A percentile compares a stretch with the other conserved stretches of the same genome.
Conservation (phyloP, 2,329 filamentous ascomycete species). For the Davidsoniella eucalypti region DNA sequence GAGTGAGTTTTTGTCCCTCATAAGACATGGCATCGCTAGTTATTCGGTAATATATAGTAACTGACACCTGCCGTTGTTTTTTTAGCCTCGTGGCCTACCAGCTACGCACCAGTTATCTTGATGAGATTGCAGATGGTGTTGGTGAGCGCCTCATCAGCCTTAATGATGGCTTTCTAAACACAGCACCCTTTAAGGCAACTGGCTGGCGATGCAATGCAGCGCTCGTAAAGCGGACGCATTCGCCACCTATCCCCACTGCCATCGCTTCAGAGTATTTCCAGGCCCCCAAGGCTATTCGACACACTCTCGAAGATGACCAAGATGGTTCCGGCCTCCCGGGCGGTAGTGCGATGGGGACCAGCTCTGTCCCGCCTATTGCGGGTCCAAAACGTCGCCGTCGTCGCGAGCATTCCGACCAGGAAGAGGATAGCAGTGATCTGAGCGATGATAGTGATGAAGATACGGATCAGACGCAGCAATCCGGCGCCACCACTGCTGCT, state of each 20-base stretch:
- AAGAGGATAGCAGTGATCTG: conserved; percentile 72
- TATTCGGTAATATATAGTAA: background rate
- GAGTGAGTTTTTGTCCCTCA: conserved; percentile 6
- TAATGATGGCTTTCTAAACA: conserved; percentile 63
- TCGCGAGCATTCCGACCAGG: conserved; percentile 48
- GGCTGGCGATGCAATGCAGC: conserved; percentile 62
- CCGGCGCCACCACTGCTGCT: conserved; percentile 17
- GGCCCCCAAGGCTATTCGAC: conserved; percentile 42
- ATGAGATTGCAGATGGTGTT: conserved; percentile 66
- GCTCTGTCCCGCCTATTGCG: conserved; percentile 51
- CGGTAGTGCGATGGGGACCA: conserved; percentile 46
- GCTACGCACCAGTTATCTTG: conserved; percentile 63
- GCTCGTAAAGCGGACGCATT: conserved; percentile 69
- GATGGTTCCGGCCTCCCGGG: conserved; percentile 60
- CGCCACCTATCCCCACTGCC: conserved; percentile 69
- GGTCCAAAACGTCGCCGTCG: conserved; percentile 47
- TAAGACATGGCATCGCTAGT: background rate
- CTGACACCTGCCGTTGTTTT: background rate
- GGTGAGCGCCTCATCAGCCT: conserved; percentile 71
- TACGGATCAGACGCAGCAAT: conserved; percentile 39
- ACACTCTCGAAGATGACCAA: conserved; percentile 52
- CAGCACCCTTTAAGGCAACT: conserved; percentile 64
- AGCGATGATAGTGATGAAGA: conserved; percentile 76
- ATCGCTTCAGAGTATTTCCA: conserved; percentile 76
- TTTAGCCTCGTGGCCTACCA: conserved; percentile 65